These are phyloP conservation scores for Globisporangium cederbergense DNA, from an alignment of 352 stramenopile genomes.

Conservation along the genomic window DNA sequence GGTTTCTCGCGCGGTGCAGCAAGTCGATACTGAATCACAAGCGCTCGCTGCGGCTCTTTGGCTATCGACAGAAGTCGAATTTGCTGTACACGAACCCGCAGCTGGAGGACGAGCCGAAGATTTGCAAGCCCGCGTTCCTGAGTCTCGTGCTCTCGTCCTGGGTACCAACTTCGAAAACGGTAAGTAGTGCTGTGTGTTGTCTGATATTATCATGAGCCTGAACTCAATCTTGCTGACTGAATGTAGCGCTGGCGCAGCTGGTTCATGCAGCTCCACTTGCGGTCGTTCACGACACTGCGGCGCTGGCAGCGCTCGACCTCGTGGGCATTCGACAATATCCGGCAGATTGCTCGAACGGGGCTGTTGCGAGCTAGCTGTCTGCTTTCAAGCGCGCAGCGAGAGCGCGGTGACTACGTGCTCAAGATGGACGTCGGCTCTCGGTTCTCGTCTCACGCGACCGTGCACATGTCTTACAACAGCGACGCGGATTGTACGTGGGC, in stretches of 20 bases:
- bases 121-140: slow-evolving; percentile 43
- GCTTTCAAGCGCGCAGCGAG: slow-evolving; percentile 25
- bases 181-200: slow-evolving; percentile 13
- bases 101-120: slow-evolving; percentile 33
- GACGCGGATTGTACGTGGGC: slow-evolving; percentile 54
- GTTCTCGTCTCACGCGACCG: slow-evolving; percentile 46
- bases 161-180: slow-evolving; percentile 32
- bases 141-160: slow-evolving; percentile 51
- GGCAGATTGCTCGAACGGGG: slow-evolving; percentile 36
- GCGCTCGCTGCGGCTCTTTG: slow-evolving; percentile 57
- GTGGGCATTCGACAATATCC: slow-evolving; percentile 31
- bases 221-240: background rate
- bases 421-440: slow-evolving; percentile 59
- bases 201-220: background rate
- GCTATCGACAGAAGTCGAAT: slow-evolving; percentile 52
- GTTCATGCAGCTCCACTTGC: slow-evolving; percentile 29
- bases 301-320: slow-evolving; percentile 22
- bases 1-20: slow-evolving; percentile 38
- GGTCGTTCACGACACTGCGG: slow-evolving; percentile 35
- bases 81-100: slow-evolving; percentile 34
- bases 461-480: slow-evolving; percentile 61
- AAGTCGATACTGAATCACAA: slow-evolving; percentile 41
- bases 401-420: slow-evolving; percentile 60
- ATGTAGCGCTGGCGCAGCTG: slow-evolving; percentile 42
- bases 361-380: slow-evolving; percentile 43